Percentiles rank a stretch among this genome's conserved stretches.
Conservation (phyloP, 2,329 filamentous ascomycete species). For the Podosphaera fusca region DNA sequence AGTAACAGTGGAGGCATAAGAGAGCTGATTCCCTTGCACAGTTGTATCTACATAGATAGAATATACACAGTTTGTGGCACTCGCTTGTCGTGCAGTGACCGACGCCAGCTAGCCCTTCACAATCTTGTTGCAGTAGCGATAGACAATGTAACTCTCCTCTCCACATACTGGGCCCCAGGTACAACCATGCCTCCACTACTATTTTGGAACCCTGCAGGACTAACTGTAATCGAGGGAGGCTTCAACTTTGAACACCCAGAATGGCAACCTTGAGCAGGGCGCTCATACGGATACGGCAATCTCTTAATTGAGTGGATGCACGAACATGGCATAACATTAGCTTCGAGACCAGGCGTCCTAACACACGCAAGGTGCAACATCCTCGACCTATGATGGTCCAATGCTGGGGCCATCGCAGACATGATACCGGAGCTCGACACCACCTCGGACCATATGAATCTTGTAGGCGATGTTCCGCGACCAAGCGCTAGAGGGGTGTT, state of each 20-base stretch:
- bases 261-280: not conserved
- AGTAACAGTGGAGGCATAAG: no score
- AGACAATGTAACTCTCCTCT: not conserved
- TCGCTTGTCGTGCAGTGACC: no score
- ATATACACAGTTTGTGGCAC: no score
- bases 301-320: not conserved
- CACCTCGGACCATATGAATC: not conserved
- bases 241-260: not conserved
- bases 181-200: not conserved
- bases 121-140: not conserved
- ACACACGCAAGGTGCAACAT: not conserved
- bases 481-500: not conserved
- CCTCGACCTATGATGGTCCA: not conserved
- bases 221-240: not conserved
- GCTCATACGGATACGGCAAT: not conserved
- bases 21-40: no score
- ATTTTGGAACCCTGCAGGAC: not conserved
- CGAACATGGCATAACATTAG: not conserved
- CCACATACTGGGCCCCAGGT: not conserved
- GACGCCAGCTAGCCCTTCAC: no score
- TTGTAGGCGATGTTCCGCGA: not conserved
- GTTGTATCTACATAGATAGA: no score
- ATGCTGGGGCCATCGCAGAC: not conserved
- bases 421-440: not conserved
- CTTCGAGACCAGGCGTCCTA: not conserved